Evolutionary conservation across 2,329 filamentous ascomycete species (phyloP).

Genomic region (Ophiostoma tasmaniense): DNA sequence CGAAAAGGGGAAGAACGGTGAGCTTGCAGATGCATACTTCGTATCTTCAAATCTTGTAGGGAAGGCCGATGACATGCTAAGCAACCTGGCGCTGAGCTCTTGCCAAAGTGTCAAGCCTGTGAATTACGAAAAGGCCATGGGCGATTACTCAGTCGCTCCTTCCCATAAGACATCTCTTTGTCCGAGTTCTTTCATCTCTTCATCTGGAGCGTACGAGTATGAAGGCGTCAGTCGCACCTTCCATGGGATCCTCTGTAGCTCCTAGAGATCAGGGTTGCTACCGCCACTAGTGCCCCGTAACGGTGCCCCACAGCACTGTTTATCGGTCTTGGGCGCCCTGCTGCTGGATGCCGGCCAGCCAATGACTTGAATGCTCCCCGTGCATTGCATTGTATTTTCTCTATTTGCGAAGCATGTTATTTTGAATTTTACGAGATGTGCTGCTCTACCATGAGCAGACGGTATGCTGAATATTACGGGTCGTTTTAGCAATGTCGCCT

Average conservation of each 20-base stretch:
- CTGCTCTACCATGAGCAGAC: not conserved
- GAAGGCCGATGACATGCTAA: not conserved
- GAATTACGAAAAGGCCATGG: not conserved
- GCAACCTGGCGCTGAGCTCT: not conserved
- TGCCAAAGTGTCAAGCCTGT: not conserved
- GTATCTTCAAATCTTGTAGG: not conserved
- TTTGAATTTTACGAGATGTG: not conserved
- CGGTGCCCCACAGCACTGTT: slow-evolving; percentile 9
- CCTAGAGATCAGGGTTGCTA: slow-evolving; percentile 10
- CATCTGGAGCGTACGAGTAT: not conserved
- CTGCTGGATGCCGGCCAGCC: slow-evolving; percentile 4
- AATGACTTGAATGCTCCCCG: not conserved
- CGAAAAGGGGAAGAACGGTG: slow-evolving; percentile 4
- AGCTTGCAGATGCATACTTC: not conserved
- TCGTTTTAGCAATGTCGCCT: not conserved
- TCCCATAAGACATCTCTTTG: not conserved
- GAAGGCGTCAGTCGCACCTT: not conserved
- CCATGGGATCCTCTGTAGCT: slow-evolving; percentile 5
- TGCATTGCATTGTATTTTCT: not conserved
- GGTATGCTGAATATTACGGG: not conserved
- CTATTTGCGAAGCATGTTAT: not conserved
- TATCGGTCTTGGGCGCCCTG: slow-evolving; percentile 10
- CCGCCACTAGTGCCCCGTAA: slow-evolving; percentile 13
- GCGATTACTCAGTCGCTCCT: not conserved
- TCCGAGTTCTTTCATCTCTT: not conserved